phyloP scores from a whole-genome alignment of 2,329 filamentous ascomycete species.

The Neofusicoccum ribis region DNA sequence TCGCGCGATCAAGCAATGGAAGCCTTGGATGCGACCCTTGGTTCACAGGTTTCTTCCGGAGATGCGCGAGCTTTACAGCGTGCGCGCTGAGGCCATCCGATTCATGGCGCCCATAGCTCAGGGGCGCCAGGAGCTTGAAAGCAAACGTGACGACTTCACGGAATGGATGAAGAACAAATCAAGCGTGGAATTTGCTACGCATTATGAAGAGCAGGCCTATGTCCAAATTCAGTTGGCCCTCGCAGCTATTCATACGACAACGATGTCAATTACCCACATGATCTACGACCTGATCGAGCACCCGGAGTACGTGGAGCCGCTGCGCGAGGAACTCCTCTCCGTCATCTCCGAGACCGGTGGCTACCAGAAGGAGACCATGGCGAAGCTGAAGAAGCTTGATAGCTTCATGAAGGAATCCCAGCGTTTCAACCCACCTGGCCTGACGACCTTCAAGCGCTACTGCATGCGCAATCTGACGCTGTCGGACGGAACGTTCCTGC shows the following conservation, averaged over 20 bases:
- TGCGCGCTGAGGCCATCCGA: constrained; percentile 16
- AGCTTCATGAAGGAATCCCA: constrained; percentile 27
- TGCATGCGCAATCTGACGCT: constrained; percentile 23
- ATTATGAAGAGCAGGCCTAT: constrained; percentile 11
- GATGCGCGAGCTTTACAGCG: constrained; percentile 17
- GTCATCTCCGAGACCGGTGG: constrained; percentile 20
- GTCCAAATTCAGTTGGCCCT: constrained; percentile 19
- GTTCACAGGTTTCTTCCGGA: constrained; percentile 12
- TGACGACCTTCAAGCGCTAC: constrained; percentile 22
- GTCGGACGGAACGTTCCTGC: constrained; percentile 24
- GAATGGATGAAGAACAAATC: constrained; percentile 17
- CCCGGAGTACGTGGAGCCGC: constrained; percentile 22
- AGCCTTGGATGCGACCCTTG: constrained; percentile 17
- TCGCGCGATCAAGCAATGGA: constrained; percentile 16
- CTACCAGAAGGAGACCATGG: constrained; percentile 21
- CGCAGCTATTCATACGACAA: constrained; percentile 28
- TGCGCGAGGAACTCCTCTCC: constrained; percentile 21
- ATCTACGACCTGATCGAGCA: constrained; percentile 23
- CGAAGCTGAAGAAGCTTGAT: constrained; percentile 25
- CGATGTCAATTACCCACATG: constrained; percentile 24
- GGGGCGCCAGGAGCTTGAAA: background rate
- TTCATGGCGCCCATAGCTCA: constrained; percentile 21
- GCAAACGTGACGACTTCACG: background rate
- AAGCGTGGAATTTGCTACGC: constrained; percentile 19
- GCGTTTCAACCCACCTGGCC: constrained; percentile 22